These are phyloP conservation scores for Colletotrichum destructivum DNA, from an alignment of 2,329 filamentous ascomycete species.

Conservation along the genomic window DNA sequence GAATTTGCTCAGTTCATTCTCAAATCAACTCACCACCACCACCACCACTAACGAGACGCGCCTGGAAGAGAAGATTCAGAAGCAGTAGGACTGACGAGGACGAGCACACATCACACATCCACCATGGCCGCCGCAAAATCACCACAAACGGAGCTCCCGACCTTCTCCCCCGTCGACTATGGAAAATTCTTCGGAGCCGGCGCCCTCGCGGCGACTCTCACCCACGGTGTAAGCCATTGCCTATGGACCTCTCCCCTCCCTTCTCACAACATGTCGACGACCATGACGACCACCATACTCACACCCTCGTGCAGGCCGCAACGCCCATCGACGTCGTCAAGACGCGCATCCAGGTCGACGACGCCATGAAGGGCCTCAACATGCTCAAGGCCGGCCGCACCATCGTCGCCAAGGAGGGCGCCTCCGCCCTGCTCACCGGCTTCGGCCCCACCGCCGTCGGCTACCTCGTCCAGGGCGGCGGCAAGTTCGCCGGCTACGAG, in stretches of 20 bases:
- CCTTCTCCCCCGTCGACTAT: constrained; percentile 62
- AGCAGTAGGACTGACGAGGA: not conserved
- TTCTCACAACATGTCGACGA: not conserved
- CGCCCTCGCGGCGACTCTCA: constrained; percentile 66
- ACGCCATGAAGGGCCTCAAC: constrained; percentile 86
- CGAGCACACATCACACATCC: constrained; percentile 18
- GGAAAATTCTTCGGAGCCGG: constrained; percentile 68
- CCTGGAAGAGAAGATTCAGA: not conserved
- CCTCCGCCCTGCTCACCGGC: constrained; percentile 84
- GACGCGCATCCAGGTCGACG: constrained; percentile 92
- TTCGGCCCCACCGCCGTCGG: constrained; percentile 89
- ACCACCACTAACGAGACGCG: not conserved
- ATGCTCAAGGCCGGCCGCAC: constrained; percentile 84
- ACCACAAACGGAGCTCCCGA: constrained; percentile 52
- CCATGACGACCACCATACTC: not conserved
- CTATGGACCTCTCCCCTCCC: not conserved
- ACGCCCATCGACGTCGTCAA: constrained; percentile 81
- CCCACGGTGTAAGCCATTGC: constrained; percentile 61
- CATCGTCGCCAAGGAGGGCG: constrained; percentile 85
- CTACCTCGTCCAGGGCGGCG: constrained; percentile 90
- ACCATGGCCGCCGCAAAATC: constrained; percentile 42
- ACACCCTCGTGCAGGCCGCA: constrained; percentile 57
- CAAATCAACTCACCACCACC: too few relatives aligned
- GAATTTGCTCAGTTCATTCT: too few relatives aligned
- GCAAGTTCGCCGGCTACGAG: constrained; percentile 94